Base-by-base conservation (phyloP, 805 yeast genomes). In the Lipomyces yamanashiensis region DNA sequence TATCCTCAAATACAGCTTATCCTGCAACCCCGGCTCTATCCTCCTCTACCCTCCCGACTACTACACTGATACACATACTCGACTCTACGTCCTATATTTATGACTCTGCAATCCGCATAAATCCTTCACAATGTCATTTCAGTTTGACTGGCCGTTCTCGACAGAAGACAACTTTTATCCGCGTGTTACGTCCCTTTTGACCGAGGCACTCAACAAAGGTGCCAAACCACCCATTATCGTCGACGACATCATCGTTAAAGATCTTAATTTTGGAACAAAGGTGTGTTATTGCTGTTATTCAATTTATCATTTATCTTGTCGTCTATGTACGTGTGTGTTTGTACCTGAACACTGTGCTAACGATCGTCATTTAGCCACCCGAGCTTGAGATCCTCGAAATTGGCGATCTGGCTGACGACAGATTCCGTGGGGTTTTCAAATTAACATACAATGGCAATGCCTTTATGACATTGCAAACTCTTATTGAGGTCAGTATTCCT, bases 341-440 rank as follows among this genome's bases (percentile, higher is more conserved):
- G 34, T 12, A 23, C 3, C n/a, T 40, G 39, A 41, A 40, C 17
- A 59, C 28, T 13, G 28, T 44, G 33, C n/a, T 6, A 8, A 13
- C 19, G 15, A 28, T 43, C 28, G 28, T 37, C 21, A 3, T 40
- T 33, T 52, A 60, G 62, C 72, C 95, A 0, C 96, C 96, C 0
- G 79, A 81, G 60, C 84, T 89, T 65, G 96, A 89, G 74, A 87
- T 90, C 43, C 77, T 89, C 63, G 96, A 89, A 71, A 87, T 89
- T 67, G 96, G 96, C 5, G 96, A 90, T 73, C 75, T 90, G 40
- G 95, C 86, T 7, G 80, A 79, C 34, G 95, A 89, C 75, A 77
- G 89, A 65, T 90, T 89, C 71, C 79, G 95, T 62, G 96, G 96
- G 1, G 90, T 89, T 21, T 90, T 89, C 79, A 89, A 89, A 71